Evolutionary conservation across 1,284 basidiomycete genomes (phyloP), one percentile per base, ranked within the genome.

Genomic region (Cutaneotrichosporon mucoides): DNA sequence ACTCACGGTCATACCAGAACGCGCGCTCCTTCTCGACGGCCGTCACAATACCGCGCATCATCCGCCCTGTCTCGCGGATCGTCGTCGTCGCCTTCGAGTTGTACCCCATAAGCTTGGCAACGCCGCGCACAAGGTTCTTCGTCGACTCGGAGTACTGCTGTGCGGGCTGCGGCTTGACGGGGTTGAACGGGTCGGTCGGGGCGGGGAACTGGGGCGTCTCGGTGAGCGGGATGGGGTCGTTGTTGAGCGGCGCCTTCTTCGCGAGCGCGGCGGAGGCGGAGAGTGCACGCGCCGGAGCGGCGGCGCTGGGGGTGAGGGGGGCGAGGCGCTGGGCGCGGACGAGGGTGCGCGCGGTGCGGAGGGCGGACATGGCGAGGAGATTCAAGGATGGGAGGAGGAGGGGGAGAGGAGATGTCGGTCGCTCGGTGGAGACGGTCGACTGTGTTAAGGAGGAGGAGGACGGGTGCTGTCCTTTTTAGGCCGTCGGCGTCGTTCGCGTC

Each of bases 101-200:
- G 75, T 83, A 83, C 24, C 83, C 83, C 71, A 83, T 78, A 51
- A 82, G 45, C 53, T 74, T 77, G 33, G 81, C 82, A 5, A 83
- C 50, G 10, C 70, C 68, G 45, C 68, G 66, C 16, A 76, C 71
- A 24, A 77, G 41, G 37, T 61, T 63, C 42, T 70, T 66, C 9
- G 72, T 75, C 24, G 69, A 54, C 46, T 73, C 69, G 7, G 69
- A 72, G 57, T 76, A 75, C 16, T 42, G 12, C 15, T 53, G 44
- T 24, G 60, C 57, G n/a, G 41, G 5, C 34, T 55, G 35, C 40
- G 43, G 5, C 11, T 24, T 24, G 24, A 24, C 24, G 24, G 64
- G 70, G 12, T 66, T 60, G 64, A 74, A 77, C 0, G 76, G 76
- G 63, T 77, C 68, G 24, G 56, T 58, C 1, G 71, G 73, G 0